Base-by-base conservation (phyloP, 2,329 filamentous ascomycete genomes). In the Aspergillus calidoustus region DNA sequence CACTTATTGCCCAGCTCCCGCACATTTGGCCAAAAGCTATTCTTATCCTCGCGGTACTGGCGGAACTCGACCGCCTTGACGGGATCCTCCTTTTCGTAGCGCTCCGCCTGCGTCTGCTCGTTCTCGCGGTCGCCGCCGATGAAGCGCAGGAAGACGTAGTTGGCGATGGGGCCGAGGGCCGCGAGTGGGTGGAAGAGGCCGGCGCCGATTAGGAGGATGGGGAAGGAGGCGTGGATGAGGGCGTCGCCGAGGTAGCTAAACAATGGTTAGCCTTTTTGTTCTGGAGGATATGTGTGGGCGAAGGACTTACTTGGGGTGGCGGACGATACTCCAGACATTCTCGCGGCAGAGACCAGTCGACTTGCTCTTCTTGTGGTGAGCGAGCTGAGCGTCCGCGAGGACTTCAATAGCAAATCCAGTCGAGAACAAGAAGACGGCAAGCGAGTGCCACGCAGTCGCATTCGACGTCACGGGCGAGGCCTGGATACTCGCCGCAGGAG, bases 321-420 rank as follows among this genome's bases (percentile, higher is more conserved):
- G 76, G 28, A 87, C 85, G 34, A 88, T 80, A 66, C 84, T 85
- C 84, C 85, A 88, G 31, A 88, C 86, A 13, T 85, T 85, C n/a
- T 84, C 79, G 15, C 82, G 80, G 63, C 83, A 79, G 31, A 87
- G 75, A 43, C 75, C 76, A 3, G 34, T 41, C 38, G 58, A 68
- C 17, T 77, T 76, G 23, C 80, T 72, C 49, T 76, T 75, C 63
- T 82, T 81, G 70, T 86, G 84, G 38, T 77, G 69, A 50, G 83
- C 81, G 15, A 88, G 76, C 69, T 88, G 86, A 52, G 77, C 77
- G 67, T 89, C 86, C 11, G 86, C 86, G 25, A 88, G 66, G 2
- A 81, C 77, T 69, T 88, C 86, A 13, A 88, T 70, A 2, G 81
- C 81, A 41, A 87, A 79, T 0, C 86, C 86, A n/a, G 83, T 74